Conservation (phyloP, 1,139 yeast genomes). For the Meyerozyma carpophila region DNA sequence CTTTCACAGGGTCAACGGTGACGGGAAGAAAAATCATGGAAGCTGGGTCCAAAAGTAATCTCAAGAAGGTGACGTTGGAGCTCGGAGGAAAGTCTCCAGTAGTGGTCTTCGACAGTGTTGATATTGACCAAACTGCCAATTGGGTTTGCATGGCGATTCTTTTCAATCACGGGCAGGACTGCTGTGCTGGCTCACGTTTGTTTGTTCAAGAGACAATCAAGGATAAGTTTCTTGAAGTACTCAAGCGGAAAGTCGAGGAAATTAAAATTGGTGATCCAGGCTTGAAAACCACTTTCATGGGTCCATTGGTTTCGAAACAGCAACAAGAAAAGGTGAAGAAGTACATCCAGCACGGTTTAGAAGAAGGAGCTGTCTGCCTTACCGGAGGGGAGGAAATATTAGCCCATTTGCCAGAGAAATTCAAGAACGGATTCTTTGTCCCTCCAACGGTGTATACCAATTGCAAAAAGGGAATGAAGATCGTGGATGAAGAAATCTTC, state of each 20-base stretch:
- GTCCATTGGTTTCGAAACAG: constrained; percentile 74
- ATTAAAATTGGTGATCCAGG: constrained; percentile 68
- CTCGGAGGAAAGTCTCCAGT: constrained; percentile 87
- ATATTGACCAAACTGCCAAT: constrained; percentile 57
- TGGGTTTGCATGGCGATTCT: constrained; percentile 59
- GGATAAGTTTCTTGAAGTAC: constrained; percentile 57
- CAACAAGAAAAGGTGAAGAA: constrained; percentile 73
- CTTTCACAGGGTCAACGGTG: constrained; percentile 82
- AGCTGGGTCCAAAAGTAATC: constrained; percentile 60
- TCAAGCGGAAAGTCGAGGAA: constrained; percentile 31
- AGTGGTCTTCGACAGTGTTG: constrained; percentile 71
- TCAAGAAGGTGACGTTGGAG: constrained; percentile 78
- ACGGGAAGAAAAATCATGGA: constrained; percentile 74
- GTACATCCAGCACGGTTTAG: constrained; percentile 67
- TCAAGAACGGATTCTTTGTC: constrained; percentile 58
- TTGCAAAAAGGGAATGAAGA: constrained; percentile 51
- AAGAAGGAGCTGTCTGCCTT: constrained; percentile 68
- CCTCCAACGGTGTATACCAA: constrained; percentile 76
- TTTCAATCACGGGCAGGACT: constrained; percentile 84
- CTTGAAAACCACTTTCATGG: constrained; percentile 67
- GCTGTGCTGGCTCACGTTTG: constrained; percentile 83
- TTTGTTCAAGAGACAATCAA: constrained; percentile 73
- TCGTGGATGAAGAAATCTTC: constrained; percentile 40
- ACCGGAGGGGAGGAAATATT: constrained; percentile 69
- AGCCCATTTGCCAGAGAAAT: background rate